Percentiles rank a stretch among this genome's conserved stretches.
phyloP scores from a whole-genome alignment of 306 rosid genomes.

The Prunus kanzakura region DNA sequence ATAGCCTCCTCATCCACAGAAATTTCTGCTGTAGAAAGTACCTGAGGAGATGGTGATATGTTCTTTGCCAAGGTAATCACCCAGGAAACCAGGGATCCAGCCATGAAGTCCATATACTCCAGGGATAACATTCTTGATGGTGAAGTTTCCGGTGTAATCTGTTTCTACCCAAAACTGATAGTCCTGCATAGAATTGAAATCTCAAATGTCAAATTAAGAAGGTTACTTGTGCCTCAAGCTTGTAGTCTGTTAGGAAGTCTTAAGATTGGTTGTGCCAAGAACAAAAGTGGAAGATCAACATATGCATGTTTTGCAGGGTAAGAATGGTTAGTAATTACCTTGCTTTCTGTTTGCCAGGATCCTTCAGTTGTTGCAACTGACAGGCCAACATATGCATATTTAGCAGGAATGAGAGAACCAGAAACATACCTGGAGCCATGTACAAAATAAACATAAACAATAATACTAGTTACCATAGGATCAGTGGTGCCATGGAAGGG shows the following conservation, averaged over 20 bases:
- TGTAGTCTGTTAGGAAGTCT: neutral
- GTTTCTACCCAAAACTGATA: conserved; percentile 50
- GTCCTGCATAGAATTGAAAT: conserved; percentile 14
- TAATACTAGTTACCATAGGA: neutral
- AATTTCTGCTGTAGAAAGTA: neutral
- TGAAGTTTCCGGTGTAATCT: conserved; percentile 33
- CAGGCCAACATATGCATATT: conserved; percentile 38
- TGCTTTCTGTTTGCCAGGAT: conserved; percentile 46
- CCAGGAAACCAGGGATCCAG: conserved; percentile 45
- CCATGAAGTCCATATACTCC: conserved; percentile 45
- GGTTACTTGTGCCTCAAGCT: neutral
- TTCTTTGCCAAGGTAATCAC: conserved; percentile 34
- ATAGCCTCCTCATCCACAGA: neutral
- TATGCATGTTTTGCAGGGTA: no score
- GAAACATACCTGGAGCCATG: conserved; percentile 32
- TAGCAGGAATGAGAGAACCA: conserved; percentile 28
- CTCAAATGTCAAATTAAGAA: neutral
- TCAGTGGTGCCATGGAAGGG: neutral
- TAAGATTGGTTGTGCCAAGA: neutral
- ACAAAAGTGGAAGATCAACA: no score
- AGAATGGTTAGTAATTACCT: conserved; percentile 15
- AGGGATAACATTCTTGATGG: conserved; percentile 36
- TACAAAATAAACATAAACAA: neutral
- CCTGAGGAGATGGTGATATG: conserved; percentile 29
- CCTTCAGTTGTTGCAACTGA: conserved; percentile 42